Conservation (phyloP, 2,329 filamentous ascomycete genomes). For the Beauveria sp. region DNA sequence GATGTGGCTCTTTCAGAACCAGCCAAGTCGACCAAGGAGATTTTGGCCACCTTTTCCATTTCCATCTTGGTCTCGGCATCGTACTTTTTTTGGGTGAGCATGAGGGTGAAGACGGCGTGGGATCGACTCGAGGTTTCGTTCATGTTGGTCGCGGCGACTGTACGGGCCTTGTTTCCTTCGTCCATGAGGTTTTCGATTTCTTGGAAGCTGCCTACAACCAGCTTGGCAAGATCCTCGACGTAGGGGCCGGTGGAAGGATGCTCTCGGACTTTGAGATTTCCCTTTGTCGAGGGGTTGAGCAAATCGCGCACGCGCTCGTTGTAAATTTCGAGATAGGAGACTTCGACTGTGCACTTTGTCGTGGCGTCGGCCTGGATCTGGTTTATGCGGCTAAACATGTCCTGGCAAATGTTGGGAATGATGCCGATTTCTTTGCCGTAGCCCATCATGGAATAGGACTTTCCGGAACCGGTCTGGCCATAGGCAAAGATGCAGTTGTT, state of each 20-base stretch:
- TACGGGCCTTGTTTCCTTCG: constrained; percentile 96
- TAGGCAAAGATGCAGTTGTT: constrained; percentile 99
- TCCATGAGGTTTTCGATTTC: constrained; percentile 99
- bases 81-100: constrained; percentile 85
- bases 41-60: constrained; percentile 95
- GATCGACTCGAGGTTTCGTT: constrained; percentile 98
- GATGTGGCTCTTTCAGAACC: constrained; percentile 97
- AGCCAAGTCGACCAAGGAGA: constrained; percentile 94
- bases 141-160: constrained; percentile 98
- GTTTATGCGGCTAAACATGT: constrained; percentile 89
- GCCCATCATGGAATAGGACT: constrained; percentile 99
- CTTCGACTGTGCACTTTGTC: constrained; percentile 85
- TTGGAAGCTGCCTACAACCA: constrained; percentile 85
- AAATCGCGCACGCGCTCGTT: constrained; percentile 95
- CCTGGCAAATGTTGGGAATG: constrained; percentile 92
- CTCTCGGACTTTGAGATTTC: constrained; percentile 93
- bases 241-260: constrained; percentile 97
- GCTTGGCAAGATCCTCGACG: constrained; percentile 92
- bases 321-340: constrained; percentile 98
- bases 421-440: constrained; percentile 94
- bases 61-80: constrained; percentile 94
- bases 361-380: constrained; percentile 64
- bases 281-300: constrained; percentile 89
- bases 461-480: constrained; percentile 95
- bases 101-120: constrained; percentile 95